Evolutionary conservation across 1,284 basidiomycete genomes (phyloP).

Genomic region (Apiotrichum siamense): DNA sequence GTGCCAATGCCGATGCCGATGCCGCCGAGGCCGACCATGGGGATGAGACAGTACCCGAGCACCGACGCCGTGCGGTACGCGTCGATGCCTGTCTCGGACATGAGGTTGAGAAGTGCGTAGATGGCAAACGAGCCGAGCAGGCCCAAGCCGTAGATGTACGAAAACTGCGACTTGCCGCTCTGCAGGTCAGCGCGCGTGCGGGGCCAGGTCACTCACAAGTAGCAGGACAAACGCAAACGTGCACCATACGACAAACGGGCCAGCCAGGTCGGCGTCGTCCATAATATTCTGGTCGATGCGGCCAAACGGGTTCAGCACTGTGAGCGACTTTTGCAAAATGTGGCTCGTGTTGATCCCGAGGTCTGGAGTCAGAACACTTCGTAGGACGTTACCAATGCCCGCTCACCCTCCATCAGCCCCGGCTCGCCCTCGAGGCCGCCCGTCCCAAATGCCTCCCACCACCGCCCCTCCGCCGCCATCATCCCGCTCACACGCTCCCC

Average conservation of each 20-base stretch:
- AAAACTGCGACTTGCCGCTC: constrained; percentile 98
- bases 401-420: constrained; percentile 82
- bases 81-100: constrained; percentile 93
- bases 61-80: constrained; percentile 94
- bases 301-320: constrained; percentile 88
- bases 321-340: constrained; percentile 86
- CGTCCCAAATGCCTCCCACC: constrained; percentile 94
- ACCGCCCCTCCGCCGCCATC: constrained; percentile 64
- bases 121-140: constrained; percentile 90
- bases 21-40: constrained; percentile 92
- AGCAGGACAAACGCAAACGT: constrained; percentile 88
- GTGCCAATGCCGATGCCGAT: constrained; percentile 81
- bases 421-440: constrained; percentile 93
- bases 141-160: constrained; percentile 97
- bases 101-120: constrained; percentile 92
- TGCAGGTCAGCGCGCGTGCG: constrained; percentile 41
- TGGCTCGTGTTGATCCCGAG: constrained; percentile 97
- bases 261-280: constrained; percentile 98
- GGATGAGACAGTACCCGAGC: constrained; percentile 92
- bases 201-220: constrained; percentile 58
- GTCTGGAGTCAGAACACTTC: constrained; percentile 57
- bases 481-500: constrained; percentile 53
- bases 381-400: no score
- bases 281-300: constrained; percentile 89
- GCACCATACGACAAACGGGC: constrained; percentile 86